A percentile compares a stretch with the other conserved stretches of the same genome.
Conservation (phyloP, 768 basidiomycete species). For the Agrocybe chaxingu region DNA sequence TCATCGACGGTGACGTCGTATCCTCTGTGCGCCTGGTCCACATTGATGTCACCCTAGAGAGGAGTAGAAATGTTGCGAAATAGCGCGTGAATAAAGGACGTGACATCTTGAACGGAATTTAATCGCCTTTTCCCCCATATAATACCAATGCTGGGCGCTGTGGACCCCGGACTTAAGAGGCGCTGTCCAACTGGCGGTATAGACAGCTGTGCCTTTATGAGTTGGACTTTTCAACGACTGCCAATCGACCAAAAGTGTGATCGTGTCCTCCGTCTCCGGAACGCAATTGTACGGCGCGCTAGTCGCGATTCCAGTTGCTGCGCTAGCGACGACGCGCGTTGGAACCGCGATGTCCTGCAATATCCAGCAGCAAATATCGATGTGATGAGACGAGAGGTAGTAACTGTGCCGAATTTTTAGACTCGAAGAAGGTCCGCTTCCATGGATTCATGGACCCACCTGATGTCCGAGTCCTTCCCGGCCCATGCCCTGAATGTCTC, state of each 20-base stretch:
- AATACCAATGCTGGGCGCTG: constrained; percentile 91
- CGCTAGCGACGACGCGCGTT: constrained; percentile 87
- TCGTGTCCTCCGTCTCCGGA: constrained; percentile 88
- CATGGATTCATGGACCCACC: constrained; percentile 31
- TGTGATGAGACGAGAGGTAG: constrained; percentile 94
- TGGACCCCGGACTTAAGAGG: constrained; percentile 88
- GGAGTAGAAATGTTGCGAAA: constrained; percentile 3
- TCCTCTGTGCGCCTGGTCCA: constrained; percentile 93
- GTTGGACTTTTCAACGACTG: constrained; percentile 70
- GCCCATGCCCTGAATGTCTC: constrained; percentile 97
- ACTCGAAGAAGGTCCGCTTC: constrained; percentile 8
- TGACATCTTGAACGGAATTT: not conserved
- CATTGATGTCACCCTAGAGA: constrained; percentile 79
- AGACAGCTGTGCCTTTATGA: constrained; percentile 84
- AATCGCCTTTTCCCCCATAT: constrained; percentile 85
- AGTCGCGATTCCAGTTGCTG: constrained; percentile 88
- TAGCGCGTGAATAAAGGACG: not conserved
- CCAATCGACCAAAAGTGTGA: constrained; percentile 95
- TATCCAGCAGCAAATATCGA: constrained; percentile 87
- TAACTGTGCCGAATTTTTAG: constrained; percentile 46
- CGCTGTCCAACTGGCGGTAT: constrained; percentile 94
- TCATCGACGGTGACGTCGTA: constrained; percentile 89
- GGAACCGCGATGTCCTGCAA: constrained; percentile 72
- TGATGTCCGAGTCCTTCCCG: constrained; percentile 91
- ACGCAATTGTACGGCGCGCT: constrained; percentile 86